Conservation (phyloP, 2,329 filamentous ascomycete genomes). For the Penicillium frequentans region DNA sequence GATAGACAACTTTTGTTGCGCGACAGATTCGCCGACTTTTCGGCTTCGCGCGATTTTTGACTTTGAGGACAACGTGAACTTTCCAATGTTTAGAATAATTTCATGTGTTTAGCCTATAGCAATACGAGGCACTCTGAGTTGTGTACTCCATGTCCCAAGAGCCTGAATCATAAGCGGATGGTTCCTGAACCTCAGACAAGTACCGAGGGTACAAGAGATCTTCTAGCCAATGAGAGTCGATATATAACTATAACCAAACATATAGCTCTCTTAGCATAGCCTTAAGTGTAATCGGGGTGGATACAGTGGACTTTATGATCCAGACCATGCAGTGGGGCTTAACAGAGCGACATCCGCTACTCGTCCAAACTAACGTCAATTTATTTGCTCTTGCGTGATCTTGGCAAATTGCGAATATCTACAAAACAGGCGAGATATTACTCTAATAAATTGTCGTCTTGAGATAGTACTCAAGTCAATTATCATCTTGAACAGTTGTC, state of each 20-base stretch:
- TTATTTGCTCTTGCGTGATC: slow-evolving; percentile 26
- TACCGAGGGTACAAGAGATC: neutral
- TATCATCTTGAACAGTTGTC: no score
- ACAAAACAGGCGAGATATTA: neutral
- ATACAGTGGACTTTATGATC: neutral
- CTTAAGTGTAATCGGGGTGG: no score
- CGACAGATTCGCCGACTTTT: slow-evolving; percentile 2
- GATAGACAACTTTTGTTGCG: slow-evolving; percentile 6
- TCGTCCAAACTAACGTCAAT: slow-evolving; percentile 25
- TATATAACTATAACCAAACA: neutral
- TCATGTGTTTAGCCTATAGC: no score
- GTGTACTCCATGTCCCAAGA: no score
- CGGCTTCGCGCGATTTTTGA: neutral
- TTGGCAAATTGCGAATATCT: neutral
- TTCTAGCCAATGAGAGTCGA: neutral
- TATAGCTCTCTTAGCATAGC: neutral
- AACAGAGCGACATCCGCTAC: neutral
- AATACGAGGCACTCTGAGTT: no score
- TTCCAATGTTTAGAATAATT: no score
- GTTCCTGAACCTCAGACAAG: neutral
- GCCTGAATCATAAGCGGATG: no score
- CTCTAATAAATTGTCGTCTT: no score
- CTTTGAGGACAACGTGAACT: neutral
- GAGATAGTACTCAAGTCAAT: no score
- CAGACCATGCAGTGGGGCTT: neutral